phyloP scores from a whole-genome alignment of 2,329 filamentous ascomycete genomes.

The Trichoderma citrinoviride region DNA sequence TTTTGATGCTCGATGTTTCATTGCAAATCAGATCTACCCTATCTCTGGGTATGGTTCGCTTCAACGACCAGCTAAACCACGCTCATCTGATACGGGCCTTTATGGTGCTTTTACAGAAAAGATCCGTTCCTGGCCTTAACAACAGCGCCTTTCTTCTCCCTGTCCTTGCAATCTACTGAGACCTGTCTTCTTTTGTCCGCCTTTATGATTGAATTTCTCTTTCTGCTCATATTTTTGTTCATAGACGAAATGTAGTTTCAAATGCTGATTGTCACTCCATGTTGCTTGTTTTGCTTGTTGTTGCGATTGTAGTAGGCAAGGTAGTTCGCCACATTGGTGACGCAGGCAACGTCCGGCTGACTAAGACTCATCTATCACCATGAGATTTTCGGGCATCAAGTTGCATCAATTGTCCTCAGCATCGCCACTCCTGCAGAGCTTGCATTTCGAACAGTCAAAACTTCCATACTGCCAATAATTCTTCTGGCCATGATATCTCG shows the following conservation, averaged over 20 bases:
- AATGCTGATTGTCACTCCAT: no score
- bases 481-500: background rate
- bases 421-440: background rate
- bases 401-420: background rate
- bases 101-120: background rate
- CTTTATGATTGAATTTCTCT: no score
- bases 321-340: background rate
- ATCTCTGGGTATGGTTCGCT: no score
- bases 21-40: no score
- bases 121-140: no score
- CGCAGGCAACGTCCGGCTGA: background rate
- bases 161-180: no score
- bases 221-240: no score
- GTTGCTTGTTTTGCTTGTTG: background rate
- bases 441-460: background rate
- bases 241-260: no score
- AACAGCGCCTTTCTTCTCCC: no score
- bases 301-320: no score
- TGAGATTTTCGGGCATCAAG: slow-evolving; percentile 8
- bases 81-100: background rate
- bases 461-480: background rate
- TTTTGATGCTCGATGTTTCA: no score
- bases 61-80: background rate
- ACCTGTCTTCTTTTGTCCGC: no score
- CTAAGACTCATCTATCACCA: background rate